Percentiles rank a stretch among this genome's conserved stretches.
Evolutionary conservation across 1,139 yeast species (phyloP).

Genomic region (Geotrichum histeridarum): DNA sequence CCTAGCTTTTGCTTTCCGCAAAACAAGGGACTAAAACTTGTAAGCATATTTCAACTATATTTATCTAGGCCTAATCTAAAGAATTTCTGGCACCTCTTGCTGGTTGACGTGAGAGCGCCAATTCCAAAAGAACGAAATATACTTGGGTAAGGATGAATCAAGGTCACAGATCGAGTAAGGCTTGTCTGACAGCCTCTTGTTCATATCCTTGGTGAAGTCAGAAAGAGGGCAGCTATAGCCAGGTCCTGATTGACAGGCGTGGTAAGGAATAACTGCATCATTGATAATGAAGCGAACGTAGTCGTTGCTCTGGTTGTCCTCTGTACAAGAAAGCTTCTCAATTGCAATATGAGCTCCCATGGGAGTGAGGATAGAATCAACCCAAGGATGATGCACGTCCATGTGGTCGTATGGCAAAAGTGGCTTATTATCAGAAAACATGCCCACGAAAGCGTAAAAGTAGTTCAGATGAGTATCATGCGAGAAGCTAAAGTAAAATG

Average conservation of each 20-base stretch:
- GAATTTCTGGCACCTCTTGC: constrained; percentile 8
- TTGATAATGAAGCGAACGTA: constrained; percentile 50
- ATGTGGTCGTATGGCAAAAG: constrained; percentile 29
- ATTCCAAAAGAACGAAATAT: constrained; percentile 22
- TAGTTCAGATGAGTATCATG: constrained; percentile 52
- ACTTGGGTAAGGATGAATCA: constrained; percentile 18
- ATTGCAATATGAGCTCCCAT: constrained; percentile 52
- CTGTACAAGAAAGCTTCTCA: constrained; percentile 45
- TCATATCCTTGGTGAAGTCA: constrained; percentile 19
- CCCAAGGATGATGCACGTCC: constrained; percentile 38
- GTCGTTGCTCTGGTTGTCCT: constrained; percentile 23
- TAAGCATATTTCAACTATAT: not conserved
- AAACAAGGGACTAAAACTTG: constrained; percentile 33
- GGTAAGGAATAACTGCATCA: constrained; percentile 54
- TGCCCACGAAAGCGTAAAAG: constrained; percentile 45
- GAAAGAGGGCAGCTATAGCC: constrained; percentile 35
- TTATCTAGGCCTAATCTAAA: not conserved
- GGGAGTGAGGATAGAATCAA: constrained; percentile 48
- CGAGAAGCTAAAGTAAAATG: constrained; percentile 42
- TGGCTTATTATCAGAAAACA: constrained; percentile 39
- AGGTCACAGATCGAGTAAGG: constrained; percentile 7
- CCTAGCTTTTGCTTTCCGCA: constrained; percentile 73
- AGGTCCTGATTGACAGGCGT: constrained; percentile 47
- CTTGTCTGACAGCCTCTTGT: not conserved
- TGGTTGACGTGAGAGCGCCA: constrained; percentile 15